phyloP scores from a whole-genome alignment of 2,329 filamentous ascomycete genomes.

The Stachybotrys echinatus region DNA sequence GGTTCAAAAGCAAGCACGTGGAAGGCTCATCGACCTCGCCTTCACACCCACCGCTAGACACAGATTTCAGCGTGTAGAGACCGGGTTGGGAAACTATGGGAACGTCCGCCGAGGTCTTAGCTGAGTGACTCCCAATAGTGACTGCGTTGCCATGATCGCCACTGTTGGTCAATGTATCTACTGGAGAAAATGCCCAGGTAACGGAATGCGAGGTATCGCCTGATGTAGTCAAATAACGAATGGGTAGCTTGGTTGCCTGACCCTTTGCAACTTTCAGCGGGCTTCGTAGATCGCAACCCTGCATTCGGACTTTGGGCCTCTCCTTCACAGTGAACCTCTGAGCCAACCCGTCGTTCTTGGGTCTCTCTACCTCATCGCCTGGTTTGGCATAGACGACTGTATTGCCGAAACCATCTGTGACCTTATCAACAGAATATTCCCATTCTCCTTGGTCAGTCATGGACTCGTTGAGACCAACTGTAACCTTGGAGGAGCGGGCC shows the following conservation, averaged over 20 bases:
- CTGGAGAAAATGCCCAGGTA: slow-evolving; percentile 76
- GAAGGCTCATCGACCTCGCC: slow-evolving; percentile 91
- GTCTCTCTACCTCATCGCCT: slow-evolving; percentile 64
- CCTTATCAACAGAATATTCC: slow-evolving; percentile 87
- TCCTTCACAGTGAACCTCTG: slow-evolving; percentile 84
- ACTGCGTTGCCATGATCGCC: slow-evolving; percentile 63
- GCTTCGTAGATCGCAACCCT: slow-evolving; percentile 71
- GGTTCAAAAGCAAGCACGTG: slow-evolving; percentile 88
- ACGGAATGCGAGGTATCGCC: slow-evolving; percentile 66
- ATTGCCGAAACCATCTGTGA: slow-evolving; percentile 88
- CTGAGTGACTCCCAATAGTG: slow-evolving; percentile 50
- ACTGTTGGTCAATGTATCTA: slow-evolving; percentile 61
- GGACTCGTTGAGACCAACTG: slow-evolving; percentile 85
- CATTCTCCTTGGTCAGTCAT: slow-evolving; percentile 74
- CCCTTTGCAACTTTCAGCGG: slow-evolving; percentile 82
- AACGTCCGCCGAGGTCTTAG: slow-evolving; percentile 57
- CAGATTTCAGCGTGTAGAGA: slow-evolving; percentile 76
- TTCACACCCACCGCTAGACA: slow-evolving; percentile 74
- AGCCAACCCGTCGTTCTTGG: slow-evolving; percentile 57
- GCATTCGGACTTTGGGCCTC: slow-evolving; percentile 67
- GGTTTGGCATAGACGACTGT: slow-evolving; percentile 65
- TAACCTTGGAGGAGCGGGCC: slow-evolving; percentile 70
- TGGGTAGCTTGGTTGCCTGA: slow-evolving; percentile 59
- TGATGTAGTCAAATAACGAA: slow-evolving; percentile 58
- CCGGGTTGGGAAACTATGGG: slow-evolving; percentile 72